Conservation (phyloP, 441 rosid species). For the Adansonia grandidieri region DNA sequence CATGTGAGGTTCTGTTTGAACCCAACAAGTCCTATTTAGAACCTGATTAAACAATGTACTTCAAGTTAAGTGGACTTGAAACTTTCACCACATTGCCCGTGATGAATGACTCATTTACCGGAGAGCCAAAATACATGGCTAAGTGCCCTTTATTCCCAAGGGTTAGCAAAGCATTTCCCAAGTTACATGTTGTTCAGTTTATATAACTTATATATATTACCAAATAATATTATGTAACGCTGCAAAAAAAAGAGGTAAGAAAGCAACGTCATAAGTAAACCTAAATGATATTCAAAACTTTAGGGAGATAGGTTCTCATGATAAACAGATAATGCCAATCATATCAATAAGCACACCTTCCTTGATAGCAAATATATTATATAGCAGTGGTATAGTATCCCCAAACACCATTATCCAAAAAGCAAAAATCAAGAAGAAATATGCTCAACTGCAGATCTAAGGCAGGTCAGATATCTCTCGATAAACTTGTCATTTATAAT, state of each 20-base stretch:
- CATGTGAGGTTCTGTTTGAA: slow-evolving; percentile 59
- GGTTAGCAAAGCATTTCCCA: slow-evolving; percentile 44
- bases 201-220: slow-evolving; percentile 53
- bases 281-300: slow-evolving; percentile 8
- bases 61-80: slow-evolving; percentile 58
- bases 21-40: slow-evolving; percentile 55
- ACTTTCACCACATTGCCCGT: slow-evolving; percentile 50
- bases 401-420: slow-evolving; percentile 40
- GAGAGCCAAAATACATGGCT: slow-evolving; percentile 73
- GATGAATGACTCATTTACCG: slow-evolving; percentile 61
- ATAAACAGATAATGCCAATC: slow-evolving; percentile 19
- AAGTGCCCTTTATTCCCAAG: slow-evolving; percentile 84
- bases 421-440: slow-evolving; percentile 41
- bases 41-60: slow-evolving; percentile 64
- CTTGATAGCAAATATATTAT: slow-evolving; percentile 62
- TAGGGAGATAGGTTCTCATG: background rate
- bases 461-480: slow-evolving; percentile 67
- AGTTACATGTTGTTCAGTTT: slow-evolving; percentile 36
- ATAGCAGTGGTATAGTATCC: slow-evolving; percentile 56
- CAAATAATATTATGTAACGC: slow-evolving; percentile 60
- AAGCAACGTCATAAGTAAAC: background rate
- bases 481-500: slow-evolving; percentile 54
- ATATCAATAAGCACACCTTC: slow-evolving; percentile 56
- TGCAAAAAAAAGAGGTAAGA: slow-evolving; percentile 29
- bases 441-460: slow-evolving; percentile 60